Conservation (phyloP, 257 asterid species). For the Petunia secreta region DNA sequence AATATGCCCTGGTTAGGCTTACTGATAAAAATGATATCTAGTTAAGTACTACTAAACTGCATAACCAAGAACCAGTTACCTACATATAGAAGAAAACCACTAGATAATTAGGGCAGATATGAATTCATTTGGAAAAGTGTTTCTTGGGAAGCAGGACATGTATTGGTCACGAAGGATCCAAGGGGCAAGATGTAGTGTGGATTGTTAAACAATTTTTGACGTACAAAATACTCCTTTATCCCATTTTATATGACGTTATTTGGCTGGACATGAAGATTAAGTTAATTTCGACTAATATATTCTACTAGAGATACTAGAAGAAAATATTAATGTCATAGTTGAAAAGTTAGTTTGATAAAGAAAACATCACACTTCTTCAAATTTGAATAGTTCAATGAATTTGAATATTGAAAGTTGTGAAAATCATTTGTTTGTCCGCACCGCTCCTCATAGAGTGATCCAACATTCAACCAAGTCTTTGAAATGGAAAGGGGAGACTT, state of each 20-base stretch:
- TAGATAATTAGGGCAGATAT: too few species aligned
- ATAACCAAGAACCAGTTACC: too few species aligned
- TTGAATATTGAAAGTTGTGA: too few species aligned
- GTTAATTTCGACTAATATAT: neutral
- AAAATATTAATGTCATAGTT: neutral
- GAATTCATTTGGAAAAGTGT: too few species aligned
- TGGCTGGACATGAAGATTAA: neutral
- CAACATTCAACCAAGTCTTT: too few species aligned
- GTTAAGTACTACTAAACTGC: too few species aligned
- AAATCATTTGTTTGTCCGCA: too few species aligned
- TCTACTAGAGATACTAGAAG: neutral
- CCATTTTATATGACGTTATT: neutral
- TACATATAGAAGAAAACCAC: too few species aligned
- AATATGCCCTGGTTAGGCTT: neutral
- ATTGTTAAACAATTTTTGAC: neutral
- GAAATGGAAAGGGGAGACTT: too few species aligned
- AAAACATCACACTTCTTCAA: neutral
- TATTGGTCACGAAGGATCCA: neutral
- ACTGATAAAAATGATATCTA: too few species aligned
- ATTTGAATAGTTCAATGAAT: neutral
- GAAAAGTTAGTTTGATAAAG: slow-evolving; percentile 1
- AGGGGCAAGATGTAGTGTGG: neutral
- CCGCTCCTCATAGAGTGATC: too few species aligned
- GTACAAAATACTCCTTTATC: neutral
- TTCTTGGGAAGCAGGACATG: too few species aligned